Evolutionary conservation across 345 rosid genomes (phyloP).

Genomic region (Noccaea caerulescens): DNA sequence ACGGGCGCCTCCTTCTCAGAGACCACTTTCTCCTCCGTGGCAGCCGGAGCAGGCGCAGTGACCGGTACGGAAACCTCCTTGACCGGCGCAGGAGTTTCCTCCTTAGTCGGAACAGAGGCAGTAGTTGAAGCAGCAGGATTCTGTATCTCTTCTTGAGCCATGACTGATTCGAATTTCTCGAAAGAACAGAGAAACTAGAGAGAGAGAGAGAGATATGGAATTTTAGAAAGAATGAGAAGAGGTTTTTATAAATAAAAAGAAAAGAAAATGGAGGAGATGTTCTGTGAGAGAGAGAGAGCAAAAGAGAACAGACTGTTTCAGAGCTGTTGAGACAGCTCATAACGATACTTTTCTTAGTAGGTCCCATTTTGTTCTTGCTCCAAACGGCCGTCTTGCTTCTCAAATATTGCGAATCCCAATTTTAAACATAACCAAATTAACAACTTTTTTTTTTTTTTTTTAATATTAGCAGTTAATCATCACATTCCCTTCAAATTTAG

Average conservation of each 20-base stretch:
- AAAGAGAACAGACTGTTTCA: constrained; percentile 40
- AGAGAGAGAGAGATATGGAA: constrained; percentile 10
- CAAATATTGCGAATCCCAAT: constrained; percentile 8
- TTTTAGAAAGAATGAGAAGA: constrained; percentile 24
- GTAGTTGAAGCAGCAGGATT: constrained; percentile 36
- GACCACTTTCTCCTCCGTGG: constrained; percentile 42
- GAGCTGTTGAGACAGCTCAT: constrained; percentile 47
- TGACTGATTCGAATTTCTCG: not conserved
- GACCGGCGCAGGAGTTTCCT: constrained; percentile 39
- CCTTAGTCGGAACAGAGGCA: constrained; percentile 40
- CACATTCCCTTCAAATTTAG: constrained; percentile 12
- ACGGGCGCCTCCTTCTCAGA: constrained; percentile 38
- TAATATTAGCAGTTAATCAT: not conserved
- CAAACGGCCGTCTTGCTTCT: constrained; percentile 46
- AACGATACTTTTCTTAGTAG: constrained; percentile 32
- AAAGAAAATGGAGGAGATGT: constrained; percentile 40
- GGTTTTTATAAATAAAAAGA: constrained; percentile 22
- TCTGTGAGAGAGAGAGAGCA: constrained; percentile 24
- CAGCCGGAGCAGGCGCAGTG: constrained; percentile 29
- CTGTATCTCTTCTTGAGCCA: constrained; percentile 49
- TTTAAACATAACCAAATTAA: constrained; percentile 27
- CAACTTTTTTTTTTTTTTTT: not conserved
- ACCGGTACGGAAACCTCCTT: constrained; percentile 43
- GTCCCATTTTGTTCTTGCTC: constrained; percentile 19
- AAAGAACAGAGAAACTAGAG: constrained; percentile 7